These are phyloP conservation scores for Saccharomycopsis guyanensis DNA, from an alignment of 805 yeast genomes.

Conservation along the genomic window DNA sequence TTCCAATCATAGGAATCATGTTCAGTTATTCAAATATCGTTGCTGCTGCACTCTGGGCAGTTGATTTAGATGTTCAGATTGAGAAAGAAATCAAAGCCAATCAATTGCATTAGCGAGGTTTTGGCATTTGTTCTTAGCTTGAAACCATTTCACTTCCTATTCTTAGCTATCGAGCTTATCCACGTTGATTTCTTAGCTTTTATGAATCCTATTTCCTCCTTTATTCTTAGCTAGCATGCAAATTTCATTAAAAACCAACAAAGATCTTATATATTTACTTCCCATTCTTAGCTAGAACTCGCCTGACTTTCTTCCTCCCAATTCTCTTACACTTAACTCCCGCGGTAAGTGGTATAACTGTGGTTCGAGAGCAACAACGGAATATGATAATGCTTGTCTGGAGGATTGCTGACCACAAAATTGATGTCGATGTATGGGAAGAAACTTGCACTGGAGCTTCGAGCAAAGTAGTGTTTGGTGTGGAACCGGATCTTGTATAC, in stretches of 20 bases:
- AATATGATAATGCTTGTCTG: slow-evolving; percentile 80
- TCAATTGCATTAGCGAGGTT: slow-evolving; percentile 1
- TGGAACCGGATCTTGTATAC: slow-evolving; percentile 70
- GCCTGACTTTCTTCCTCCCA: too few relatives aligned
- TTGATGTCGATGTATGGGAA: slow-evolving; percentile 84
- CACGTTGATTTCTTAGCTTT: too few relatives aligned
- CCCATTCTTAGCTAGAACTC: too few relatives aligned
- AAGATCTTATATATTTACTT: too few relatives aligned
- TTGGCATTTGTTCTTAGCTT: too few relatives aligned
- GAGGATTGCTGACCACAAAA: slow-evolving; percentile 58
- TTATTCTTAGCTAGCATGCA: too few relatives aligned
- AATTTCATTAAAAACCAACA: too few relatives aligned
- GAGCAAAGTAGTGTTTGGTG: slow-evolving; percentile 57
- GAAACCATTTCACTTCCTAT: background rate
- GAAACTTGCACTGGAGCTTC: slow-evolving; percentile 33
- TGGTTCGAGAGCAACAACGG: slow-evolving; percentile 80
- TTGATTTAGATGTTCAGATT: slow-evolving; percentile 14
- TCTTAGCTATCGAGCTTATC: too few relatives aligned
- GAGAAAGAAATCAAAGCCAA: slow-evolving; percentile 10
- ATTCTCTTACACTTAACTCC: too few relatives aligned
- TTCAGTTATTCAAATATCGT: slow-evolving; percentile 21
- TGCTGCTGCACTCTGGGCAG: slow-evolving; percentile 21
- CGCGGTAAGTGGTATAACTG: slow-evolving; percentile 87
- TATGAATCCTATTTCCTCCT: too few relatives aligned
- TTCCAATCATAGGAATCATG: slow-evolving; percentile 20